A percentile compares a stretch with the other conserved stretches of the same genome.
Conservation (phyloP, 179 eudicot species). For the Spergularia azorica region DNA sequence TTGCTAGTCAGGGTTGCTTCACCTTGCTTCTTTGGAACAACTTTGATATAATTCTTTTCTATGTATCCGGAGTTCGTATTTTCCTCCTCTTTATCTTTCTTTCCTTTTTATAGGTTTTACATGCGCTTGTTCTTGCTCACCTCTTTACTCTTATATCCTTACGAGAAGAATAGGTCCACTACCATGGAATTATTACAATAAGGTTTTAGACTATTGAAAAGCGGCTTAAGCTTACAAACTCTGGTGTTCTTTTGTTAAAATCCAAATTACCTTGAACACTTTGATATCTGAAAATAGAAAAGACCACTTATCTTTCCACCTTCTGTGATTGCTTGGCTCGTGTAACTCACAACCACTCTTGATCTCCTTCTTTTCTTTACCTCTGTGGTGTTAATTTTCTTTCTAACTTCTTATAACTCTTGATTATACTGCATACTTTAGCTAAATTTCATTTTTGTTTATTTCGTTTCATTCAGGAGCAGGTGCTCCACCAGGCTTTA, state of each 20-base stretch:
- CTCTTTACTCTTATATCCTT: neutral
- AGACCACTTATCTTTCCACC: neutral
- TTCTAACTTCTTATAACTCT: neutral
- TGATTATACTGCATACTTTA: neutral
- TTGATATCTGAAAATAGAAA: neutral
- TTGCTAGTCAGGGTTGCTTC: neutral
- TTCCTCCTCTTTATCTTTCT: neutral
- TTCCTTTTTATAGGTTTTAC: neutral
- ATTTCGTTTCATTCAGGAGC: constrained; percentile 17
- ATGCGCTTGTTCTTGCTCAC: neutral
- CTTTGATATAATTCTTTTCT: constrained; percentile 7
- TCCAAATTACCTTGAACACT: neutral
- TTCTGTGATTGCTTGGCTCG: neutral
- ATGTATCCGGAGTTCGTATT: neutral
- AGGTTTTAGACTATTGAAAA: neutral
- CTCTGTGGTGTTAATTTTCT: neutral
- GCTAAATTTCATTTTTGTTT: neutral
- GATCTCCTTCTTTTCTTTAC: neutral
- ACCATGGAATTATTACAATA: neutral
- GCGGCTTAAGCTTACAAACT: neutral
- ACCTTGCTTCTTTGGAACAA: neutral
- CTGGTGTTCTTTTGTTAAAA: neutral
- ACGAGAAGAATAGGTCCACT: neutral
- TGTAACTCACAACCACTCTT: neutral
- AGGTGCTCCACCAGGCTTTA: constrained; percentile 36